Conservation (phyloP, 768 basidiomycete species). For the Austroboletus eburneus region DNA sequence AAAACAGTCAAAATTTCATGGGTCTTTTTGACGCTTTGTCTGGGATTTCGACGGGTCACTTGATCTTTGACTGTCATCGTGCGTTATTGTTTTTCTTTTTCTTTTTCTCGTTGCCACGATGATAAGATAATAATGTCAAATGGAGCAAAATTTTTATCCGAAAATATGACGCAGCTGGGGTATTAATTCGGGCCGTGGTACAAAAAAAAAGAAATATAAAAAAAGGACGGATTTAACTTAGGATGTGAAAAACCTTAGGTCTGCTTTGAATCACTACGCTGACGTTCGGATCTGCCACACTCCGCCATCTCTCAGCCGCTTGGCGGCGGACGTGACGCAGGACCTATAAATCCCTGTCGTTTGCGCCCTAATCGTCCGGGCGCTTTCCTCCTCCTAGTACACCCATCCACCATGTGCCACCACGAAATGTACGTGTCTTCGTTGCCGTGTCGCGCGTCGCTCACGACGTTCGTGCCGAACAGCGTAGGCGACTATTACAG, state of each 20-base stretch:
- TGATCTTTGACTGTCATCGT: no score
- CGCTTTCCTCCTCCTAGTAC: background rate
- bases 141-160: slow-evolving; percentile 24
- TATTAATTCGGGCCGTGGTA: no score
- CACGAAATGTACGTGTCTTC: slow-evolving; percentile 33
- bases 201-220: background rate
- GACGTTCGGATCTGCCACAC: slow-evolving; percentile 10
- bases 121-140: slow-evolving; percentile 19
- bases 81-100: no score
- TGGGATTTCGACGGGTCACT: background rate
- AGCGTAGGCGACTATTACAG: slow-evolving; percentile 36
- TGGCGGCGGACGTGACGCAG: slow-evolving; percentile 5
- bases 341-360: background rate
- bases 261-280: slow-evolving; percentile 3
- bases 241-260: no score
- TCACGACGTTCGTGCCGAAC: slow-evolving; percentile 4
- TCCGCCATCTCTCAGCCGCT: slow-evolving; percentile 11
- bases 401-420: slow-evolving; percentile 27
- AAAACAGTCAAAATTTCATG: no score
- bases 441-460: background rate
- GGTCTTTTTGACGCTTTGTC: no score
- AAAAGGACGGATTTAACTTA: no score
- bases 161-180: slow-evolving; percentile 31
- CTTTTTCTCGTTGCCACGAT: slow-evolving; percentile 6
- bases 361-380: no score